Conservation (phyloP, 257 asterid genomes). For the Haberlea rhodopensis region DNA sequence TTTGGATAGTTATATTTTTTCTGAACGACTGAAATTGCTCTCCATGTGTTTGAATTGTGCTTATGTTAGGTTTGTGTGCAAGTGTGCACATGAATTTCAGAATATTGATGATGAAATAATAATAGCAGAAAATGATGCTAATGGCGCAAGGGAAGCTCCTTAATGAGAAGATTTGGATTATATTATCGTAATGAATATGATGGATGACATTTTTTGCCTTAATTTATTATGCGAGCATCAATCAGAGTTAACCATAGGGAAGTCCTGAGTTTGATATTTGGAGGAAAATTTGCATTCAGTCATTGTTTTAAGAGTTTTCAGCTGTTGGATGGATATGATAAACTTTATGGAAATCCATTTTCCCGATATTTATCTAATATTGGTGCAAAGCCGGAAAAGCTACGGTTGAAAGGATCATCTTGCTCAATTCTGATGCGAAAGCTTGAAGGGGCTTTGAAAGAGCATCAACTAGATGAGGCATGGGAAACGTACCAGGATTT, state of each 20-base stretch:
- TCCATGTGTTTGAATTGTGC: too few relatives aligned
- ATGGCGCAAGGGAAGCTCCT: not conserved
- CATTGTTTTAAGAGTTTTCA: conserved; percentile 17
- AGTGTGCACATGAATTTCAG: too few relatives aligned
- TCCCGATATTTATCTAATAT: conserved; percentile 28
- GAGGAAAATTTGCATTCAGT: conserved; percentile 25
- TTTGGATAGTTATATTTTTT: too few relatives aligned
- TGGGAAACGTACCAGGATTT: conserved; percentile 64
- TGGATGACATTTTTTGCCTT: conserved; percentile 1
- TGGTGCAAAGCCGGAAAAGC: conserved; percentile 32
- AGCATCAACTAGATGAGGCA: conserved; percentile 59
- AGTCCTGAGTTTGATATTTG: conserved; percentile 26
- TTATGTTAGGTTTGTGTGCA: too few relatives aligned
- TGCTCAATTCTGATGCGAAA: conserved; percentile 44
- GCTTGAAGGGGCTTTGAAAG: conserved; percentile 58
- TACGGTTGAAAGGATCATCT: conserved; percentile 38
- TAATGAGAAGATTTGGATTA: not conserved
- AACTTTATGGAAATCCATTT: conserved; percentile 10
- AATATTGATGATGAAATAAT: not conserved
- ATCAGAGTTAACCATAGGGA: conserved; percentile 27
- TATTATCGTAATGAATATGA: conserved; percentile 2
- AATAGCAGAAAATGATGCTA: too few relatives aligned
- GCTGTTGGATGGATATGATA: conserved; percentile 16
- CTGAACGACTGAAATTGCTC: too few relatives aligned
- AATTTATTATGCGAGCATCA: conserved; percentile 24